phyloP scores from a whole-genome alignment of 768 basidiomycete species.

The Lanmaoa pseudosensibilis region DNA sequence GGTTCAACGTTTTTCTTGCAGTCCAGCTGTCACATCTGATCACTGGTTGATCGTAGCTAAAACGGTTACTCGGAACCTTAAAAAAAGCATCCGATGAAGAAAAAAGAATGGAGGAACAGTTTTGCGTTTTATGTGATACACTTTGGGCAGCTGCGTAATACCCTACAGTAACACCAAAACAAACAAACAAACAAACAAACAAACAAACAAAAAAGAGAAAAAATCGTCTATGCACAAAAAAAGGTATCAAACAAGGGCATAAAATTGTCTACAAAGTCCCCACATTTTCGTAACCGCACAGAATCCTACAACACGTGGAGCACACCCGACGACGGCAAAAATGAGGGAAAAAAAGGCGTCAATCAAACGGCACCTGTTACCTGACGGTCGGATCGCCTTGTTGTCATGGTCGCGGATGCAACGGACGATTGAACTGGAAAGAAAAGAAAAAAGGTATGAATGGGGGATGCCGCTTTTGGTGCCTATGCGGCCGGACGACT shows the following conservation, averaged over 20 bases:
- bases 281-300: background rate
- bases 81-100: no score
- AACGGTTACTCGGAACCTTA: background rate
- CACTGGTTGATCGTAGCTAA: background rate
- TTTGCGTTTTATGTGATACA: background rate
- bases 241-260: conserved; percentile 8
- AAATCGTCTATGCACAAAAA: background rate
- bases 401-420: background rate
- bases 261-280: conserved; percentile 17
- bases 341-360: background rate
- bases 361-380: no score
- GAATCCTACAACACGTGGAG: conserved; percentile 1
- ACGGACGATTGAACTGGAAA: background rate
- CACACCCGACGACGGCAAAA: background rate
- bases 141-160: background rate
- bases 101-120: no score
- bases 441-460: background rate
- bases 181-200: no score
- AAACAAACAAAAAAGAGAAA: background rate
- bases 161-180: no score
- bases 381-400: background rate
- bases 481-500: background rate
- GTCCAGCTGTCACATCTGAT: background rate
- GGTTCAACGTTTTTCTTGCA: no score
- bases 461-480: background rate